Evolutionary conservation across 139 green algal species (phyloP), one percentile per base, ranked within the genome.

Genomic region (Chlamydomonas sphaeroides): DNA sequence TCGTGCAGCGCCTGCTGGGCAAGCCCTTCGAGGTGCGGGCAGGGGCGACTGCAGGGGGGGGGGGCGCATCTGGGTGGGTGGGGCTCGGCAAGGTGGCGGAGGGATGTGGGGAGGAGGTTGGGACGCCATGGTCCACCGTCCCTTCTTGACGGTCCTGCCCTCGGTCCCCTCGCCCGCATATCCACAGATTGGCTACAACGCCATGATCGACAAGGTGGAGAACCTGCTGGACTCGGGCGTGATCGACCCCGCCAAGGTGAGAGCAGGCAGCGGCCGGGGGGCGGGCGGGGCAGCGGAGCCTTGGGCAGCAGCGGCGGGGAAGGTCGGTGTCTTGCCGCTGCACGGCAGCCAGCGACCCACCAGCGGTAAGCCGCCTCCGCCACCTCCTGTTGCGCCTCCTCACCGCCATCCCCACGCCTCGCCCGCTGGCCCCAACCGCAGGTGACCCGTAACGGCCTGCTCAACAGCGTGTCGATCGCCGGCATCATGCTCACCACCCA

Each of bases 401-500:
- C 26, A n/a, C 49, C 23, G 57, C 7, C 59, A 11, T 33, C 10
- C 6, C 39, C 33, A n/a, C 35, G 4, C 33, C 23, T 41, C 35
- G 25, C 36, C 53, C 42, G 30, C 39, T 65, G 48, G 51, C 32
- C n/a, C 62, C 62, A n/a, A n/a, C n/a, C n/a, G n/a, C n/a, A n/a
- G n/a, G n/a, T 98, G 32, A 99, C 97, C 32, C 92, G 96, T 77
- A 96, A 91, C 83, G 97, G 91, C 63, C 89, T 99, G 41, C 89
- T 92, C 63, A 99, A 99, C 87, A 88, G 94, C 20, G 95, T 91
- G 77, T 97, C 93, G 79, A 98, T 99, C 81, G 97, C 97, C 41
- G 97, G 96, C 81, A 99, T 99, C 92, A 96, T 99, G 94, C 93
- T 99, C 62, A 99, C 97, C n/a, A 99, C 97, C 32, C 97, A 98